These are phyloP conservation scores for Rutidosis leptorrhynchoides DNA, from an alignment of 129 eudicot species.

Conservation along the genomic window DNA sequence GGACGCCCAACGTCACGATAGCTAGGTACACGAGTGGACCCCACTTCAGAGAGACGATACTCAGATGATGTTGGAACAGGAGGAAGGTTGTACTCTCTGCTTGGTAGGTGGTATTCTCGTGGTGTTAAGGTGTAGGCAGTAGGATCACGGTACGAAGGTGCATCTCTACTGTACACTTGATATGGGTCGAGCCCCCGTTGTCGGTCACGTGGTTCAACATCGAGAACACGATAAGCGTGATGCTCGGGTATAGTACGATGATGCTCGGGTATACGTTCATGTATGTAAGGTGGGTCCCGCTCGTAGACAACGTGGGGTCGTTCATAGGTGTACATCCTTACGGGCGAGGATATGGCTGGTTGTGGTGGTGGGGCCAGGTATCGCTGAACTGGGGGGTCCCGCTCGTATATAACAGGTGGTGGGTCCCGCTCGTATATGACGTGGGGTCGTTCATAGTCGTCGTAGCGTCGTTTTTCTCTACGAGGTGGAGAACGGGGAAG, in stretches of 20 bases:
- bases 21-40: constrained; percentile 21
- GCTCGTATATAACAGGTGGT: constrained; percentile 35
- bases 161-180: constrained; percentile 35
- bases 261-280: constrained; percentile 19
- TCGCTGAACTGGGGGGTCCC: constrained; percentile 34
- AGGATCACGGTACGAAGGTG: constrained; percentile 39
- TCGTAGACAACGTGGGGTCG: constrained; percentile 44
- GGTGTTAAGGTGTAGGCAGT: constrained; percentile 42
- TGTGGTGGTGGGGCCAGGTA: constrained; percentile 29
- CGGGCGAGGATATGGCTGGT: constrained; percentile 29
- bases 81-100: constrained; percentile 34
- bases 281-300: constrained; percentile 36
- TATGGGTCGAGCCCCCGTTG: constrained; percentile 37
- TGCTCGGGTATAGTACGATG: constrained; percentile 26
- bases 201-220: constrained; percentile 26
- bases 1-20: constrained; percentile 34
- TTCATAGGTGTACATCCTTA: constrained; percentile 39
- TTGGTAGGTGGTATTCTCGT: constrained; percentile 33
- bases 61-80: constrained; percentile 22
- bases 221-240: constrained; percentile 27
- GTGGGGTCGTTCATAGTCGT: constrained; percentile 29
- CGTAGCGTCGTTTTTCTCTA: constrained; percentile 28
- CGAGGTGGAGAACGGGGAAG: constrained; percentile 28
- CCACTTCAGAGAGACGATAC: constrained; percentile 33
- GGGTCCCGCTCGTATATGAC: constrained; percentile 32